These are phyloP conservation scores for Gaeumannomyces tritici DNA, from an alignment of 2,329 filamentous ascomycete genomes.

Conservation along the genomic window DNA sequence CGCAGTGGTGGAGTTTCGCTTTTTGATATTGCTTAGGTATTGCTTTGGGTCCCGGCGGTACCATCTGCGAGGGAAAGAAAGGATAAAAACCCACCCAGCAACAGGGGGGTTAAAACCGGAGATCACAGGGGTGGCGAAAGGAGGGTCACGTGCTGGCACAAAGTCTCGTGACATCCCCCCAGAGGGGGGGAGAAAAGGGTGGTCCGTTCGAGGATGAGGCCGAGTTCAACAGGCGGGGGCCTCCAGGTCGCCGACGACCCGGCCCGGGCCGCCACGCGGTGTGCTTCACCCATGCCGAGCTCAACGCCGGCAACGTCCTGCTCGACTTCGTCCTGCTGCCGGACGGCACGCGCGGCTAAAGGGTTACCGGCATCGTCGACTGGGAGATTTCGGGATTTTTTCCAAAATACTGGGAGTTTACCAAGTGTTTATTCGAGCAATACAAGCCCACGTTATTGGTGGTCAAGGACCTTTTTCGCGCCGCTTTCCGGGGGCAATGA, in stretches of 20 bases:
- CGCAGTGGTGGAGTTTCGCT: too few relatives aligned
- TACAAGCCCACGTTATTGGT: constrained; percentile 9
- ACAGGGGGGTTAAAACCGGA: too few relatives aligned
- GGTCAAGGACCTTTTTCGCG: constrained; percentile 8
- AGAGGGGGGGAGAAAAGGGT: too few relatives aligned
- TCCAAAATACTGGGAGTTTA: constrained; percentile 21
- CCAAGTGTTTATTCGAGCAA: constrained; percentile 16
- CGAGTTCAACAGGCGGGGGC: constrained; percentile 20
- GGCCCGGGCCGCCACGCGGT: constrained; percentile 16
- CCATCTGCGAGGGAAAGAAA: too few relatives aligned
- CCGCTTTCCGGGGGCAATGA: constrained; percentile 10
- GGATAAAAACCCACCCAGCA: too few relatives aligned
- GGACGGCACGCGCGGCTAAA: constrained; percentile 16
- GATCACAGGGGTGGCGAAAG: too few relatives aligned
- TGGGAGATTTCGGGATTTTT: constrained; percentile 19
- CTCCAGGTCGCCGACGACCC: constrained; percentile 20
- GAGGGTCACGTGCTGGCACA: too few relatives aligned
- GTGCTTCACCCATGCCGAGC: constrained; percentile 23
- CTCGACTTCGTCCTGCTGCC: constrained; percentile 11
- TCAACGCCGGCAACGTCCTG: constrained; percentile 22
- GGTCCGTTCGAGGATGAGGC: constrained; percentile 20
- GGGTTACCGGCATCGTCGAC: constrained; percentile 18
- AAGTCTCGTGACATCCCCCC: too few relatives aligned
- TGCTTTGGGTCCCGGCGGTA: too few relatives aligned
- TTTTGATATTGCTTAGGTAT: too few relatives aligned